These are phyloP conservation scores for Rutstroemia sp. DNA, from an alignment of 2,329 filamentous ascomycete species.

Conservation along the genomic window DNA sequence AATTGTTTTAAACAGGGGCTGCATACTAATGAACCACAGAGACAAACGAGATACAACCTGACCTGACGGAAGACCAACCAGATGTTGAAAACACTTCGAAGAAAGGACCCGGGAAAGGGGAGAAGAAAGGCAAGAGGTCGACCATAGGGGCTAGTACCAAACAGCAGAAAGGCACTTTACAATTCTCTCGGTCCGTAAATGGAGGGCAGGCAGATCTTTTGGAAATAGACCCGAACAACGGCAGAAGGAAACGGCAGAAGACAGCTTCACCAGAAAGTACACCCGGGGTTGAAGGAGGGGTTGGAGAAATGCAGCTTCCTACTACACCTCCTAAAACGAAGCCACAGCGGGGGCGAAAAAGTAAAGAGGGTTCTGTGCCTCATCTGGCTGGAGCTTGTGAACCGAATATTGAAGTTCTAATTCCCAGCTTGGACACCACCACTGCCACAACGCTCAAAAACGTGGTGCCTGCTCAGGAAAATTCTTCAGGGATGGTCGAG, in stretches of 20 bases:
- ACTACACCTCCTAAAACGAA: background rate
- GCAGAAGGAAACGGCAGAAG: constrained; percentile 38
- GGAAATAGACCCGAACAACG: constrained; percentile 28
- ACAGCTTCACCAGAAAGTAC: constrained; percentile 25
- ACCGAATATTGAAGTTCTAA: no score
- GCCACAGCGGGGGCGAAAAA: background rate
- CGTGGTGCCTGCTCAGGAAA: no score
- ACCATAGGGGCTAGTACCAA: background rate
- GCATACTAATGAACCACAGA: background rate
- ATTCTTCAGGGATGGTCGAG: background rate
- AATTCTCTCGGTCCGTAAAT: background rate
- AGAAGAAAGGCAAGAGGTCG: background rate
- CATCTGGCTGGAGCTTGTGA: background rate
- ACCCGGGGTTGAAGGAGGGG: background rate
- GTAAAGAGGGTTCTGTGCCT: background rate
- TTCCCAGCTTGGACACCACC: no score
- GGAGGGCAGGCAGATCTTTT: constrained; percentile 15
- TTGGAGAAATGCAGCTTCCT: background rate
- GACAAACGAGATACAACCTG: background rate
- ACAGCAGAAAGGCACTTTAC: background rate
- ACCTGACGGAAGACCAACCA: background rate
- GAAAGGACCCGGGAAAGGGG: background rate
- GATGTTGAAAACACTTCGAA: background rate
- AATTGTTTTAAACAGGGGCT: background rate
- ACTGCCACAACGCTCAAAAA: background rate